phyloP scores from a whole-genome alignment of 2,329 filamentous ascomycete species.

The Arthroderma sp. region DNA sequence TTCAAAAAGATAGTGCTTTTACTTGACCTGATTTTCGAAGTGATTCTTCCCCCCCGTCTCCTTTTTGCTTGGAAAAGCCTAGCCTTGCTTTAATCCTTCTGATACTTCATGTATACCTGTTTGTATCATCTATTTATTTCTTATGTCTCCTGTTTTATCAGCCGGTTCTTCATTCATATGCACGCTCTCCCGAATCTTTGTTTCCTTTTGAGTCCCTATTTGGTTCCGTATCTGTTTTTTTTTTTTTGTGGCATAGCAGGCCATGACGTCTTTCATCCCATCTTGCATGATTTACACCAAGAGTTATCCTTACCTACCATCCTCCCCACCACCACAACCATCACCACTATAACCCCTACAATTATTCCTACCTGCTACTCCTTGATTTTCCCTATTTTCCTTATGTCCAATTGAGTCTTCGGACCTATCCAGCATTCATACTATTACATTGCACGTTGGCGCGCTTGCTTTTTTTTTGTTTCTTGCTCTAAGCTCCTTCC shows the following conservation, averaged over 20 bases:
- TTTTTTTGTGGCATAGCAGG: background rate
- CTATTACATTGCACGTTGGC: too few species aligned
- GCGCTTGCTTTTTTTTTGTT: too few species aligned
- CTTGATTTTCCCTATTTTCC: too few species aligned
- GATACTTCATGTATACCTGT: conserved; percentile 1
- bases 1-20: too few species aligned
- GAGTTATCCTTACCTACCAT: too few species aligned
- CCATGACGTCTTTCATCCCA: background rate
- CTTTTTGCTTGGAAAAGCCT: conserved; percentile 5
- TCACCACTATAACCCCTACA: too few species aligned
- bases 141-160: conserved; percentile 2
- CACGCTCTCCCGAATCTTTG: background rate
- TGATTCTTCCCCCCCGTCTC: background rate
- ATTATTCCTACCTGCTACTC: too few species aligned
- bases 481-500: too few species aligned
- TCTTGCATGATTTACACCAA: too few species aligned
- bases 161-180: background rate
- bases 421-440: too few species aligned
- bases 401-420: too few species aligned
- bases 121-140: conserved; percentile 2
- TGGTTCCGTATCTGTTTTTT: background rate
- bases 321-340: too few species aligned
- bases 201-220: background rate
- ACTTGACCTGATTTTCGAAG: background rate
- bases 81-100: conserved; percentile 3